Base-by-base conservation (phyloP, 129 eudicot species). In the Ambrosia artemisiifolia region DNA sequence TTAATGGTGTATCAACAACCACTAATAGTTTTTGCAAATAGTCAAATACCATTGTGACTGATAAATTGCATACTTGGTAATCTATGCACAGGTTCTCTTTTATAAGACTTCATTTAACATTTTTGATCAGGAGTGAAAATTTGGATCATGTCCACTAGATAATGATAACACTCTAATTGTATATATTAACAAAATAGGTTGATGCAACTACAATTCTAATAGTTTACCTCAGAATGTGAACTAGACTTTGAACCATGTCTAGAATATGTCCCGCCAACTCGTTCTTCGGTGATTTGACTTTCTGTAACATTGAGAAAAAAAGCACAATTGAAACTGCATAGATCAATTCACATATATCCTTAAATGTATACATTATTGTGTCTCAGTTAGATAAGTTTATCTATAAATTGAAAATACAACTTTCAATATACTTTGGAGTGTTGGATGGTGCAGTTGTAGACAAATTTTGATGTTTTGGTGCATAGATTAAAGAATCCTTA, bases 261-360 rank as follows among this genome's bases (percentile, higher is more conserved):
- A 18, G 74, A 59, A 24, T 50, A 75, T 33, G 75, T 49, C 59
- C 82, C 90, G 32, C 46, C 53, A 42, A 34, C 66, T 79, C 74
- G 82, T 43, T 49, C 76, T 71, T 83, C 88, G 63, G 79, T 78
- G 28, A 89, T 56, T 65, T 10, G 83, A 78, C 85, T 87, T 32
- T 84, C 98, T 92, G 89, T 72, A 80, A 71, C 64, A 79, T 72
- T 76, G 9, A 74, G 13, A 47, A 74, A 63, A 71, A 63, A 18
- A 75, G 32, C 40, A 51, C 43, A 20, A 65, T 62, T 43, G 28
- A 55, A 44, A 43, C 48, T 66, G 49, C 38, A 49, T 24, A 38
- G 11, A 11, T 73, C 4, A 73, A 12, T 33, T 73, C 51, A 34
- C 11, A 11, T 20, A 32, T 69, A 33, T 69, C 9, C 11, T 69